Conservation (phyloP, 768 basidiomycete genomes). For the Amanita inopinata region DNA sequence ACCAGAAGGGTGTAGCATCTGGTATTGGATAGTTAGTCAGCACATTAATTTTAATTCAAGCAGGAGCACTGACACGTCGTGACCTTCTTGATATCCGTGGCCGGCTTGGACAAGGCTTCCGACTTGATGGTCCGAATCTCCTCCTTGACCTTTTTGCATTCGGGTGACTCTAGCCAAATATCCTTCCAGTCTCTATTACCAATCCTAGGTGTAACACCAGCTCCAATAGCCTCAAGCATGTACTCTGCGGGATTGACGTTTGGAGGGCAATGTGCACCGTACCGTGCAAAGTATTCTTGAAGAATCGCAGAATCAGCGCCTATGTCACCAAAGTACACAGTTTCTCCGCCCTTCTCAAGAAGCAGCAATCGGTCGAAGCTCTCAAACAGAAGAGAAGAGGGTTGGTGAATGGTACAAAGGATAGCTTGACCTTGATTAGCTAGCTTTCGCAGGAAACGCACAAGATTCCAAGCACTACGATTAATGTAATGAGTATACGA, state of each 20-base stretch:
- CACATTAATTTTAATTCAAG: neutral
- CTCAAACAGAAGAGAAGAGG: slow-evolving; percentile 78
- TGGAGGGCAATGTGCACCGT: slow-evolving; percentile 66
- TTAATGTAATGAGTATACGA: slow-evolving; percentile 37
- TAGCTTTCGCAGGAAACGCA: slow-evolving; percentile 74
- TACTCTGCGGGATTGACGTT: slow-evolving; percentile 76
- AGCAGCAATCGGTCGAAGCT: slow-evolving; percentile 69
- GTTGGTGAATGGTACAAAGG: slow-evolving; percentile 86
- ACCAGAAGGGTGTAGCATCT: slow-evolving; percentile 71
- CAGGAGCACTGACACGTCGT: slow-evolving; percentile 35
- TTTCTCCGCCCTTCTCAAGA: slow-evolving; percentile 73
- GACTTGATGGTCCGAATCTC: slow-evolving; percentile 40
- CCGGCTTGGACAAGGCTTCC: slow-evolving; percentile 33
- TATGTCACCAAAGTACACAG: slow-evolving; percentile 91
- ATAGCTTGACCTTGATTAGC: slow-evolving; percentile 84
- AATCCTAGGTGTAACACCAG: slow-evolving; percentile 62
- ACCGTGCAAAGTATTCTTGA: slow-evolving; percentile 63
- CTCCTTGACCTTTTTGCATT: slow-evolving; percentile 31
- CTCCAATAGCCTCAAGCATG: slow-evolving; percentile 83
- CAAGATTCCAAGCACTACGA: slow-evolving; percentile 71
- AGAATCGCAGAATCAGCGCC: slow-evolving; percentile 62
- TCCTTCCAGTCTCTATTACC: slow-evolving; percentile 82
- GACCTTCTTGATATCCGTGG: slow-evolving; percentile 27
- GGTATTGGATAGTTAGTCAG: slow-evolving; percentile 2
- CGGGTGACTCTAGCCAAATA: slow-evolving; percentile 69